Conservation (phyloP, 2,329 filamentous ascomycete species). For the Botrytis sinoallii region DNA sequence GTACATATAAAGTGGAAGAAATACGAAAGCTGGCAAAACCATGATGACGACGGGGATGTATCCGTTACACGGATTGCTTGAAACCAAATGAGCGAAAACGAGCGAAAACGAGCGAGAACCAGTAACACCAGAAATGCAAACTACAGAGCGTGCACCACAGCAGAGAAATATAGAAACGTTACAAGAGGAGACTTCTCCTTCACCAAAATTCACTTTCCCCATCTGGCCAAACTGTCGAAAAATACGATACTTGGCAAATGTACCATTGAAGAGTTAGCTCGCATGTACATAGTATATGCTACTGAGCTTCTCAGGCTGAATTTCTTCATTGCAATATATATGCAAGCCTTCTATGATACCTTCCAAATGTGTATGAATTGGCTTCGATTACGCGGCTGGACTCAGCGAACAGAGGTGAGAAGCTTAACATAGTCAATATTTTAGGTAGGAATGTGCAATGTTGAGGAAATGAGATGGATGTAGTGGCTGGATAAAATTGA, state of each 20-base stretch:
- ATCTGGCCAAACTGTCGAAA: neutral
- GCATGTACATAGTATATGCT: neutral
- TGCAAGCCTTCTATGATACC: slow-evolving; percentile 13
- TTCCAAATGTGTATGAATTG: slow-evolving; percentile 4
- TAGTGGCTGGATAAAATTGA: neutral
- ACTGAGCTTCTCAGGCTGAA: neutral
- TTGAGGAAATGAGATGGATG: neutral
- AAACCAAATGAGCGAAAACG: neutral
- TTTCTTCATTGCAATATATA: neutral
- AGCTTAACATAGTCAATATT: neutral
- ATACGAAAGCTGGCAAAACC: slow-evolving; percentile 22
- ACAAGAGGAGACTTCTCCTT: slow-evolving; percentile 10
- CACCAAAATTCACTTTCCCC: neutral
- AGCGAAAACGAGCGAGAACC: neutral
- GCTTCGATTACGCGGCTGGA: slow-evolving; percentile 7
- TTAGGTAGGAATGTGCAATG: neutral
- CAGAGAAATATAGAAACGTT: slow-evolving; percentile 14
- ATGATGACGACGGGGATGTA: neutral
- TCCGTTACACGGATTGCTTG: neutral
- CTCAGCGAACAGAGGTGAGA: neutral
- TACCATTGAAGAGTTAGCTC: neutral
- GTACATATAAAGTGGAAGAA: slow-evolving; percentile 32
- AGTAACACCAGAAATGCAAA: neutral
- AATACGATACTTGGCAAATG: slow-evolving; percentile 3
- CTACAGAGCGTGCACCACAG: neutral